phyloP scores from a whole-genome alignment of 2,329 filamentous ascomycete genomes.

The Tolypocladium inflatum region DNA sequence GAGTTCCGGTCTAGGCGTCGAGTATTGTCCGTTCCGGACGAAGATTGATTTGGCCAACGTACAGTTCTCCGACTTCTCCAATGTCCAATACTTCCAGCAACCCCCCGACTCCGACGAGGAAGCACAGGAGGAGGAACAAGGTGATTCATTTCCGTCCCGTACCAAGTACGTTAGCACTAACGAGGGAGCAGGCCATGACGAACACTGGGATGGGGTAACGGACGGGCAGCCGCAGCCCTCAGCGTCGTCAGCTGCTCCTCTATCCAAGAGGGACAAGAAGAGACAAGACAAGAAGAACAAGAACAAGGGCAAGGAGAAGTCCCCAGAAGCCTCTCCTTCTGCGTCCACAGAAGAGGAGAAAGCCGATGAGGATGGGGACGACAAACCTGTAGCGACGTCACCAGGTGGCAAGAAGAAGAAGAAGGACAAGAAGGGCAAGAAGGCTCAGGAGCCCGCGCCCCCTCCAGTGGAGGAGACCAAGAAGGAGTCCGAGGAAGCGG shows the following conservation, averaged over 20 bases:
- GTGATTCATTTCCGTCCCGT: constrained; percentile 5
- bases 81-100: constrained; percentile 30
- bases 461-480: constrained; percentile 6
- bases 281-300: constrained; percentile 12
- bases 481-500: constrained; percentile 8
- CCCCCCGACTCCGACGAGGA: constrained; percentile 30
- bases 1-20: constrained; percentile 25
- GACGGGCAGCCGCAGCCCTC: background rate
- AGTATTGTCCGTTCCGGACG: constrained; percentile 29
- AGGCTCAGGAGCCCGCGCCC: constrained; percentile 7
- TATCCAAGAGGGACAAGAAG: constrained; percentile 8
- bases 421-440: constrained; percentile 10
- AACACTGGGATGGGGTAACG: background rate
- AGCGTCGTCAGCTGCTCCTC: background rate
- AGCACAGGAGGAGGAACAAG: constrained; percentile 8
- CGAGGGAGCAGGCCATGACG: background rate
- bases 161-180: background rate
- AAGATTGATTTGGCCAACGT: constrained; percentile 27
- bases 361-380: constrained; percentile 8
- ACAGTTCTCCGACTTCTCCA: constrained; percentile 32
- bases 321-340: background rate
- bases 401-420: constrained; percentile 13
- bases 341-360: constrained; percentile 6
- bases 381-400: constrained; percentile 6
- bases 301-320: constrained; percentile 8